Evolutionary conservation across 179 eudicot genomes (phyloP).

Genomic region (Spergularia azorica): DNA sequence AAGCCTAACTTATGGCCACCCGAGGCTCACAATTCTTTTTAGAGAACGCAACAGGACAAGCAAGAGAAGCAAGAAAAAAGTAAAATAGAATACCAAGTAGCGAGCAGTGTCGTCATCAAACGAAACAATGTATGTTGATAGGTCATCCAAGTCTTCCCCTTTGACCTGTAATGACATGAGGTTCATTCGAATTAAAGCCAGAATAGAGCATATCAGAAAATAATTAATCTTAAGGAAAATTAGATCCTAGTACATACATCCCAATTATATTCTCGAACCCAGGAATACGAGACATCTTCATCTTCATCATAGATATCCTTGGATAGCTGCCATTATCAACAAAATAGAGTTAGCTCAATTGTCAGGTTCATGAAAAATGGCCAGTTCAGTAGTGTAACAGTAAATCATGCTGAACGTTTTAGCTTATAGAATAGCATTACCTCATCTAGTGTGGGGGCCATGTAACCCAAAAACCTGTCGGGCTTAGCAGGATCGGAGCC

Average conservation of each 20-base stretch:
- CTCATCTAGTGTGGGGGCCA: constrained; percentile 87
- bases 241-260: constrained; percentile 56
- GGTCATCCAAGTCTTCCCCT: constrained; percentile 83
- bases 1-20: not conserved
- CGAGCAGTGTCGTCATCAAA: constrained; percentile 78
- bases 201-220: not conserved
- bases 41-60: not conserved
- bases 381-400: not conserved
- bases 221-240: not conserved
- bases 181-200: not conserved
- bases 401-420: not conserved
- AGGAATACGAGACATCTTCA: constrained; percentile 77
- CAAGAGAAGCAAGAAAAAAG: not conserved
- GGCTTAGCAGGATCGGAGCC: constrained; percentile 58
- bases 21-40: not conserved
- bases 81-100: constrained; percentile 52
- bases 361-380: not conserved
- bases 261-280: constrained; percentile 95
- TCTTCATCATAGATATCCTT: constrained; percentile 77
- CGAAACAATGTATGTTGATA: constrained; percentile 71
- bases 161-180: constrained; percentile 54
- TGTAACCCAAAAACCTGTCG: constrained; percentile 84
- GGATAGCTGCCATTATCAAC: constrained; percentile 50
- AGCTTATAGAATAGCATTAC: constrained; percentile 33
- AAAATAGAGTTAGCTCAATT: constrained; percentile 1